Percentiles rank a stretch among this genome's conserved stretches.
These are phyloP conservation scores for Solanum dulcamara DNA, from an alignment of 257 asterid species.

Conservation along the genomic window DNA sequence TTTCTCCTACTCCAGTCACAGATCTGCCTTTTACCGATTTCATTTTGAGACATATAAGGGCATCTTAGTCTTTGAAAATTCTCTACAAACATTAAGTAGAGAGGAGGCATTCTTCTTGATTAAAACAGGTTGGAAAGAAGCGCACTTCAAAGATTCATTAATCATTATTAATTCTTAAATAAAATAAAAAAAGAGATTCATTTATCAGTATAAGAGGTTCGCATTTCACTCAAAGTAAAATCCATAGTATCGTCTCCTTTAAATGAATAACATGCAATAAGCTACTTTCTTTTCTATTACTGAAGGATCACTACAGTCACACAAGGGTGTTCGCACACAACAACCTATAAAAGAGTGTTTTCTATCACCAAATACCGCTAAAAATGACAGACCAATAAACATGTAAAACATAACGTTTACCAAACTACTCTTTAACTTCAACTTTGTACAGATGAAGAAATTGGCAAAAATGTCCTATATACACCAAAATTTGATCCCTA, in stretches of 20 bases:
- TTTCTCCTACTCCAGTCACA: background rate
- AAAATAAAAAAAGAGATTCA: background rate
- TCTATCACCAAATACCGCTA: background rate
- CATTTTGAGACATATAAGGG: background rate
- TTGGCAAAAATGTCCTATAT: background rate
- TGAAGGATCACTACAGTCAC: background rate
- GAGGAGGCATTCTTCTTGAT: background rate
- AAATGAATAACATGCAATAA: background rate
- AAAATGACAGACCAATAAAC: background rate
- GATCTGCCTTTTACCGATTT: background rate
- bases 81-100: background rate
- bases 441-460: background rate
- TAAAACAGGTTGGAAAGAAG: background rate
- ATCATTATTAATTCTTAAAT: background rate
- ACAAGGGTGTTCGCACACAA: background rate
- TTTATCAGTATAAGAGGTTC: background rate
- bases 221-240: background rate
- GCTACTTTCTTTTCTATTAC: background rate
- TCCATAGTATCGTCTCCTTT: background rate
- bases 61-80: background rate
- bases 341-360: background rate
- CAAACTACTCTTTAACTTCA: background rate
- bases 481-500: background rate
- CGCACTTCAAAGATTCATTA: background rate
- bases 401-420: background rate